phyloP scores from a whole-genome alignment of 177 flowering plant genomes.

The Vitis hybrid region DNA sequence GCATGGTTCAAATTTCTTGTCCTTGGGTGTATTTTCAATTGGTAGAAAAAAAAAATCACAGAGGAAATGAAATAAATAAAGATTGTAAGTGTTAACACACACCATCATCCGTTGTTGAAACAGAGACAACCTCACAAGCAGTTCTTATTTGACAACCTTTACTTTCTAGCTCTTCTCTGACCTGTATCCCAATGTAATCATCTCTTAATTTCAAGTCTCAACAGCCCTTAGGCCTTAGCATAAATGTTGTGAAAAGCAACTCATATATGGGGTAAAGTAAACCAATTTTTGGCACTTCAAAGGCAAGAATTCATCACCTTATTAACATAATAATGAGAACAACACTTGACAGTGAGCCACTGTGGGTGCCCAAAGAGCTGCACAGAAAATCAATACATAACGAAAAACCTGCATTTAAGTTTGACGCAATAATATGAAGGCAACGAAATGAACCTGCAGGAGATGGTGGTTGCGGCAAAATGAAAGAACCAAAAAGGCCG shows the following conservation, averaged over 20 bases:
- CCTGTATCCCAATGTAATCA: constrained; percentile 31
- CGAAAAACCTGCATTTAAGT: not conserved
- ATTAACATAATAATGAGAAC: constrained; percentile 70
- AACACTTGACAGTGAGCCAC: constrained; percentile 80
- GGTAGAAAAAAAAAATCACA: not conserved
- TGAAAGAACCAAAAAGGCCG: constrained; percentile 84
- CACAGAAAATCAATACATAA: constrained; percentile 12
- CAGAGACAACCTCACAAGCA: constrained; percentile 50
- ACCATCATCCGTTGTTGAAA: constrained; percentile 61
- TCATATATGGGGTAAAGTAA: not conserved
- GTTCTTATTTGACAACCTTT: constrained; percentile 66
- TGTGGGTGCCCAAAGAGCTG: constrained; percentile 94
- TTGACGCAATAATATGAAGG: not conserved
- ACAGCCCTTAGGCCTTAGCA: too few species aligned
- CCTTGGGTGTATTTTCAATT: too few species aligned
- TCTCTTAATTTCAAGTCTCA: not conserved
- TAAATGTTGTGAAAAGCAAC: too few species aligned
- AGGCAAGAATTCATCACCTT: constrained; percentile 41
- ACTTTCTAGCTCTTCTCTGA: constrained; percentile 55
- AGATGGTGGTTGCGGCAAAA: constrained; percentile 92
- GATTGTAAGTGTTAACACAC: constrained; percentile 3
- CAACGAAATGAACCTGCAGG: constrained; percentile 60
- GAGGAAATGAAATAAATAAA: not conserved
- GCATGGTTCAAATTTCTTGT: too few species aligned
- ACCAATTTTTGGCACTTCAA: not conserved